Evolutionary conservation across 805 yeast species (phyloP), one percentile per base, ranked within the genome.

Genomic region (Metahyphopichia silvanorum): DNA sequence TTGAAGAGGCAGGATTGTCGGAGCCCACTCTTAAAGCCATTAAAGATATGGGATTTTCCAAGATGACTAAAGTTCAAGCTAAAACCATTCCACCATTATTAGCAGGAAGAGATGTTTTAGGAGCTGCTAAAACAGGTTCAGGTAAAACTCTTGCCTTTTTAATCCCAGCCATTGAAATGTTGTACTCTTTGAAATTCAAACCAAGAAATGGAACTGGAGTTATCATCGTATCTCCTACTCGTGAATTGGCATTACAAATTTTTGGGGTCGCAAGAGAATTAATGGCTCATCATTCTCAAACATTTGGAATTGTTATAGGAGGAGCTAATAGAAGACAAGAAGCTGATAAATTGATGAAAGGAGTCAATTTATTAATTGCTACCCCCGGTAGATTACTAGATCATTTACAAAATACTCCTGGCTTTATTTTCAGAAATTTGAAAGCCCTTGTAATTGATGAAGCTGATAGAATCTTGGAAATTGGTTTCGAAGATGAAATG

Each of bases 121-220:
- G 98, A 46, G 98, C 98, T n/a, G 99, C 99, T 36, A 91, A 89
- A 66, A 93, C 99, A 3, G 99, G 99, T 34, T 88, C 97, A 1
- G 99, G 99, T 57, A 93, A 93, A 67, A 93, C 99, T 0, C 67
- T 94, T 40, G 98, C 99, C 7, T 93, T 93, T 49, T 69, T 93
- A 52, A 75, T 93, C 39, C 99, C 99, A 10, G 98, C 98, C 20
- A 82, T 93, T 43, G 98, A 93, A 64, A 67, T 88, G 66, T 71
- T 93, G 34, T 84, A 89, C 55, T 80, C 95, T 12, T 73, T 93
- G 51, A 87, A 84, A 57, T 93, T 89, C 70, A 93, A 91, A 63
- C 98, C 98, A 34, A 78, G 98, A 69, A 94, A 93, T 56, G 98
- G 98, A 47, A 91, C 98, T 11, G 98, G 98, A 57, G 97, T 89